These are phyloP conservation scores for Brassica juncea DNA, from an alignment of 345 rosid species.

Conservation along the genomic window DNA sequence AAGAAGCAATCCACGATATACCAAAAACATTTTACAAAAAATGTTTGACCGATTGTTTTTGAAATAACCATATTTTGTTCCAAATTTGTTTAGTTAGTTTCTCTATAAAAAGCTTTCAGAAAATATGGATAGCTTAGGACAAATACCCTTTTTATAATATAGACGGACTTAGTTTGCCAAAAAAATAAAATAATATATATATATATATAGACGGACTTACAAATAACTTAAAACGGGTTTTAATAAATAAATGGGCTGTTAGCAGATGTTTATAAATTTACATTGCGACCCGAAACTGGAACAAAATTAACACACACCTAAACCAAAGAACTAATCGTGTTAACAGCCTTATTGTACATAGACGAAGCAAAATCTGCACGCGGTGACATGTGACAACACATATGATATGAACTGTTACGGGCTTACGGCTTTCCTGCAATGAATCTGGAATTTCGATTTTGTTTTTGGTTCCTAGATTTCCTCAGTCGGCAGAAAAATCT, in stretches of 20 bases:
- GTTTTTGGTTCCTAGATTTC: slow-evolving; percentile 21
- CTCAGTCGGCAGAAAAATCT: slow-evolving; percentile 27
- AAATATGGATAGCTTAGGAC: background rate
- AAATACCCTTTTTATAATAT: background rate
- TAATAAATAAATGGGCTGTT: background rate
- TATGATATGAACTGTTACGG: slow-evolving; percentile 21
- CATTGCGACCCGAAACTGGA: background rate
- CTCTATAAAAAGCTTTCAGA: background rate
- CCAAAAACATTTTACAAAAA: background rate
- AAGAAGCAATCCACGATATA: background rate
- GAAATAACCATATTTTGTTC: background rate
- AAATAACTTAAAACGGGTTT: background rate
- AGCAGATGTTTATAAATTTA: background rate
- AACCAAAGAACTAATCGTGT: background rate
- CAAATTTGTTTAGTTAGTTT: background rate
- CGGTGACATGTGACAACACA: background rate
- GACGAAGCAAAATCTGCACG: background rate
- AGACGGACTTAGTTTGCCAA: no score
- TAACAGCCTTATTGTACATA: background rate
- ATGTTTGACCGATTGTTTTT: background rate
- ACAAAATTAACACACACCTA: background rate
- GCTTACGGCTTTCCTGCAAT: slow-evolving; percentile 12
- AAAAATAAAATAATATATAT: no score
- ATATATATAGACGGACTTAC: background rate
- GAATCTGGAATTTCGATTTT: background rate